Base-by-base conservation (phyloP, 306 rosid genomes). In the Aeschynomene evenia region DNA sequence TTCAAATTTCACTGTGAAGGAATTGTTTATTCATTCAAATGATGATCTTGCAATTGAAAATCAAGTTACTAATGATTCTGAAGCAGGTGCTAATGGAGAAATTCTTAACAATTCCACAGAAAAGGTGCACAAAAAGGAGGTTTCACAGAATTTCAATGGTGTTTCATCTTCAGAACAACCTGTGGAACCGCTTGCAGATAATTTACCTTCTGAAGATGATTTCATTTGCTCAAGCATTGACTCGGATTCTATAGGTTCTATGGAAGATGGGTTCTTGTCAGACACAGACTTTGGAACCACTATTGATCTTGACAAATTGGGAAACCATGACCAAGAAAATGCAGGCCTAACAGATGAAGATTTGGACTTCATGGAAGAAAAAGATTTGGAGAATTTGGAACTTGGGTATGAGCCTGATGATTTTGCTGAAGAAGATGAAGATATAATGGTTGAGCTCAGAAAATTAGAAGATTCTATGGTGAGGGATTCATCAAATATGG, bases 341-440 rank as follows among this genome's bases (percentile, higher is more conserved):
- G 66, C 4, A 34, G 67, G 4, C 19, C 13, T 52, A 26, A 36
- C 69, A 6, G 72, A 55, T n/a, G 79, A 72, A 3, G 81, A 77
- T 62, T 56, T 79, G 70, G 77, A 77, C n/a, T 74, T 77, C 12
- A 22, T 11, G 4, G 85, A 64, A 54, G 80, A 72, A 9, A 77
- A 37, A 28, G 49, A 48, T 49, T 36, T 23, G 5, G 54, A 70
- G 59, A 51, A 39, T 59, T 46, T 85, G 36, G 83, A 79, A 68
- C 9, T 58, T 8, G 87, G 86, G 15, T 80, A 84, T 43, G 90
- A 89, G 15, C 76, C 85, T 7, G 92, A 85, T 74, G 89, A 81
- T 77, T 87, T 72, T 23, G 87, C 72, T 2, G 85, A 75, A 21
- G 89, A 87, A 58, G 93, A 85, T 10, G 84, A 73, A 8, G 83